Conservation (phyloP, 2,329 filamentous ascomycete species). For the Mariannaea elegans region DNA sequence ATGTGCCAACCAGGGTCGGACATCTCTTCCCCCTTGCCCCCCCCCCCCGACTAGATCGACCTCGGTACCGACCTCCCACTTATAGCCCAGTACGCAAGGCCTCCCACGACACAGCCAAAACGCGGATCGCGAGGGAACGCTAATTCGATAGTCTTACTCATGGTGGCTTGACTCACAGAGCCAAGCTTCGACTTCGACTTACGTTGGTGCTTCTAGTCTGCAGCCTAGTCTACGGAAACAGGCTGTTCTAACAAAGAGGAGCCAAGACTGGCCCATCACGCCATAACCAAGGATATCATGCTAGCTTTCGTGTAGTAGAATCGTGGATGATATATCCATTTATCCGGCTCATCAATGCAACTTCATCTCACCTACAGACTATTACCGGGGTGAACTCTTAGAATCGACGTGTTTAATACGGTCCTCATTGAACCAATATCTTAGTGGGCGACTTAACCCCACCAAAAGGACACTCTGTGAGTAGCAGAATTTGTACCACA, state of each 20-base stretch:
- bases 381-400: not conserved
- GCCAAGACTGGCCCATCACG: no score
- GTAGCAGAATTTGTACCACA: not conserved
- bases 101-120: constrained; percentile 2
- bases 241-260: no score
- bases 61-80: constrained; percentile 4
- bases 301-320: no score
- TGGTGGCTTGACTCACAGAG: not conserved
- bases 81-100: constrained; percentile 4
- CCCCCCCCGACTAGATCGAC: constrained; percentile 10
- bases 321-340: no score
- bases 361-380: not conserved
- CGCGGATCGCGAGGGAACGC: constrained; percentile 14
- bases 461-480: not conserved
- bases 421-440: not conserved
- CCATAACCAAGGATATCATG: no score
- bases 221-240: no score
- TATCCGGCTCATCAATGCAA: no score
- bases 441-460: not conserved
- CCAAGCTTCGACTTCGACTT: constrained; percentile 1
- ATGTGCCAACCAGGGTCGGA: constrained; percentile 33
- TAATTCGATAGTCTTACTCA: constrained; percentile 1
- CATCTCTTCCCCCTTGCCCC: constrained; percentile 5
- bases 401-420: no score
- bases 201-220: no score